Evolutionary conservation across 176 grass and related monocot genomes (phyloP).

Genomic region (Triticum timopheevii): DNA sequence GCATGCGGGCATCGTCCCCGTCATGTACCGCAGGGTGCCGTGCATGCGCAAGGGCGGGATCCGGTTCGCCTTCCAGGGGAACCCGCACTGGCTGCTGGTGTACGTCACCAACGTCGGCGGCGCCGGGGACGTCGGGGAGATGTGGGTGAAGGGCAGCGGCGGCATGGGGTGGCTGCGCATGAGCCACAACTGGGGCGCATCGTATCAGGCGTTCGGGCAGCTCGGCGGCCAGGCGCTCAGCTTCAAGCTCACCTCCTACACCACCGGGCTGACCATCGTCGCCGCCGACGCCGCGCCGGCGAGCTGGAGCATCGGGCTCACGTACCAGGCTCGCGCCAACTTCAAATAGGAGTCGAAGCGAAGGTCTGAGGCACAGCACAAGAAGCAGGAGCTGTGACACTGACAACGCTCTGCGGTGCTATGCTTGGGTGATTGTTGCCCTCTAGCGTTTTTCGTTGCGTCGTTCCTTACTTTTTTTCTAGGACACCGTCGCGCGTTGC

Average conservation of each 20-base stretch:
- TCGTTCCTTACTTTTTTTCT: neutral
- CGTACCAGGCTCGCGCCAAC: slow-evolving; percentile 60
- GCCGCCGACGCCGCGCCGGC: slow-evolving; percentile 45
- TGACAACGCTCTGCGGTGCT: neutral
- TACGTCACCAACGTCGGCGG: slow-evolving; percentile 75
- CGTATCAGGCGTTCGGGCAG: slow-evolving; percentile 64
- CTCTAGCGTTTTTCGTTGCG: neutral
- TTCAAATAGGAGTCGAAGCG: slow-evolving; percentile 35
- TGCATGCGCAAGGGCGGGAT: slow-evolving; percentile 48
- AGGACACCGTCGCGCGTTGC: slow-evolving; percentile 17
- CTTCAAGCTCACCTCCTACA: slow-evolving; percentile 74
- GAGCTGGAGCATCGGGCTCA: slow-evolving; percentile 59
- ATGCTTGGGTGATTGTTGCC: neutral
- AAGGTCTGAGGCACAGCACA: neutral
- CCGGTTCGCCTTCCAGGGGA: slow-evolving; percentile 61
- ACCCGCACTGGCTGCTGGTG: slow-evolving; percentile 66
- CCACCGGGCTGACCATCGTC: slow-evolving; percentile 58
- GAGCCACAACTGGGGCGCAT: slow-evolving; percentile 75
- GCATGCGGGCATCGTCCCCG: slow-evolving; percentile 73
- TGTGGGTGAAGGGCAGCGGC: slow-evolving; percentile 47
- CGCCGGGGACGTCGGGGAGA: slow-evolving; percentile 52
- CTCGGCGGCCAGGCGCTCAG: slow-evolving; percentile 56
- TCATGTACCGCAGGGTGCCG: slow-evolving; percentile 77
- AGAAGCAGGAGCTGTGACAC: neutral
- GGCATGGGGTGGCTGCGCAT: slow-evolving; percentile 49